Base-by-base conservation (phyloP, 2,329 filamentous ascomycete genomes). In the Aspergillus nomiae region DNA sequence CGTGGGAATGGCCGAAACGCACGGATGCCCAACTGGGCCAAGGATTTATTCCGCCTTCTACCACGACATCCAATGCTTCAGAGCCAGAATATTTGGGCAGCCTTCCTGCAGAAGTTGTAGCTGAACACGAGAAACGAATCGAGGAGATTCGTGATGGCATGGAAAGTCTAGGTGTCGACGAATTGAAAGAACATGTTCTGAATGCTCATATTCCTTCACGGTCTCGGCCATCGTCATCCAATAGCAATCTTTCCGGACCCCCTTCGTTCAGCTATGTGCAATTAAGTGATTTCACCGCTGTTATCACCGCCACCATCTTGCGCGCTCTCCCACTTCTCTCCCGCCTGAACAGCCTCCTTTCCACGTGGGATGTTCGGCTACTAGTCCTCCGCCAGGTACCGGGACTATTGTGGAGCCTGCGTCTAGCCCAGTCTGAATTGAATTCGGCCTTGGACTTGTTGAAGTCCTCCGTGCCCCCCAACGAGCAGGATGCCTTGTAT, bases 221-320 rank as follows among this genome's bases (percentile, higher is more conserved):
- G 68, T 88, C 86, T 62, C 82, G 85, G 75, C 81, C 86, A 76
- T 70, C 77, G 74, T 73, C 81, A 73, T 69, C 80, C 69, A 70
- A 80, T 72, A 75, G 78, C 65, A 73, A 80, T 48, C 74, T 78
- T 19, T 84, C 81, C 56, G 78, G 74, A 73, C 75, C 73, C 60
- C 72, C 75, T 48, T 72, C 76, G 59, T 73, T 78, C 60, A 77
- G 82, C 48, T 91, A 91, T 76, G 86, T 86, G 65, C 89, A 86
- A 64, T 87, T 98, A 83, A 93, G 95, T 70, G 95, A 98, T 76
- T 88, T 97, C 71, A 94, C 92, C 10, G 92, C 94, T 28, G 85
- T 98, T 54, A 86, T 98, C 61, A 97, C 95, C 1, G 92, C 94
- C 32, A 96, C 94, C 38, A 91, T 97, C 21, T 80, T 99, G n/a